These are phyloP conservation scores for Benincasa hispida DNA, from an alignment of 306 rosid species.

Conservation along the genomic window DNA sequence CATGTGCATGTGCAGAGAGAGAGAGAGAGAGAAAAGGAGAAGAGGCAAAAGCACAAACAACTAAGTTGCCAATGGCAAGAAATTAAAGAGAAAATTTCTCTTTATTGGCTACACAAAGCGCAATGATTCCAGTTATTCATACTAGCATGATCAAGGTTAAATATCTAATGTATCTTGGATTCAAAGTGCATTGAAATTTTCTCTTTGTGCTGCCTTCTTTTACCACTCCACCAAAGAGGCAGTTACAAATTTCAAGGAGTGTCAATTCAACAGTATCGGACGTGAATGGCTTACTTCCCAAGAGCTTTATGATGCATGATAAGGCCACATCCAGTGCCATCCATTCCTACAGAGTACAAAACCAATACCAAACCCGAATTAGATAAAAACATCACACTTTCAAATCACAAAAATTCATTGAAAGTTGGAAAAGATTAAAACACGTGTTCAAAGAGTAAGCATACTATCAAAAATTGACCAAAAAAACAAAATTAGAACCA, in stretches of 20 bases:
- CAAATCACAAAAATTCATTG: not conserved
- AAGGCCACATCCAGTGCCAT: slow-evolving; percentile 90
- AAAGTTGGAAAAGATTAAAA: not conserved
- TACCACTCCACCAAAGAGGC: not conserved
- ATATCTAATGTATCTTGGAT: not conserved
- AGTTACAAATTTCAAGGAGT: not conserved
- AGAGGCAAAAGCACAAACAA: not conserved
- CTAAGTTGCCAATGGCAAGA: not conserved
- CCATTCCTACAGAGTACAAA: slow-evolving; percentile 46
- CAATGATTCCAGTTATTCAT: not conserved
- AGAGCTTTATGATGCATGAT: slow-evolving; percentile 86
- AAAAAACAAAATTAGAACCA: not conserved
- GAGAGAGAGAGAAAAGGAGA: not conserved
- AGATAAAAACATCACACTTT: slow-evolving; percentile 1
- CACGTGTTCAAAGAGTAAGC: not conserved
- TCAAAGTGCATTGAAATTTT: not conserved
- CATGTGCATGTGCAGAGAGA: not conserved
- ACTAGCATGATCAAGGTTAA: not conserved
- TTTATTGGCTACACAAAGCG: not conserved
- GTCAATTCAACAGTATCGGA: not conserved
- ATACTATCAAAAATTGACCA: not conserved
- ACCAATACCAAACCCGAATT: slow-evolving; percentile 13
- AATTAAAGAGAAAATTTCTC: not conserved
- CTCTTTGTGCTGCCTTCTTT: not conserved
- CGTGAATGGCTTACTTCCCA: slow-evolving; percentile 47